Base-by-base conservation (phyloP, 495 filamentous ascomycete genomes). In the Elasticomyces elasticus region DNA sequence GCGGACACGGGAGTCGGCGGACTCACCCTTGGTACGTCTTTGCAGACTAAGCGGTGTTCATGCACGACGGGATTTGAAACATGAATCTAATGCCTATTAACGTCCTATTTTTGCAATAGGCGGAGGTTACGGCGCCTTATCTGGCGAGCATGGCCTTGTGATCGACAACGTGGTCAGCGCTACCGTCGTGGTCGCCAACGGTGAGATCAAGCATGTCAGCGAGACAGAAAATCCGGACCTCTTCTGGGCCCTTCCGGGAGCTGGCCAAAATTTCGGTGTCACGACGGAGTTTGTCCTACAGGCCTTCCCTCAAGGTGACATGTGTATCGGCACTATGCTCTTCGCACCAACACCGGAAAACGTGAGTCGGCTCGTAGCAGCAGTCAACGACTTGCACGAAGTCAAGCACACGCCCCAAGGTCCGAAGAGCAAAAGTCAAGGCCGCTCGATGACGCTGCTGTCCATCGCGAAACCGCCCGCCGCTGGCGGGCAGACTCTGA, bases 1-100 rank as follows among this genome's bases (percentile, higher is more conserved):
- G 79, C 79, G 56, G 72, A 79, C 52, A 79, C 75, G 20, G 79
- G 80, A 23, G 72, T 82, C 23, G 78, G 78, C 2, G 80, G 80
- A 4, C 61, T 81, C 23, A 80, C 76, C 0, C 66, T 82, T 1
- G 78, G 79, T 5, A n/a, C n/a, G n/a, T n/a, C n/a, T n/a, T n/a
- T n/a, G n/a, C n/a, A n/a, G n/a, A n/a, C n/a, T n/a, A n/a, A n/a
- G n/a, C n/a, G n/a, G n/a, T n/a, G n/a, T n/a, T n/a, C n/a, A n/a
- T n/a, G n/a, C n/a, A n/a, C n/a, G n/a, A n/a, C n/a, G n/a, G n/a
- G n/a, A n/a, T n/a, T n/a, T n/a, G n/a, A n/a, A n/a, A n/a, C n/a
- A n/a, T n/a, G n/a, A n/a, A n/a, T n/a, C n/a, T n/a, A n/a, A n/a
- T n/a, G n/a, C n/a, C n/a, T n/a, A n/a, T n/a, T n/a, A n/a, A n/a